Conservation (phyloP, 139 green algal genomes). For the Coccomyxa sp. region DNA sequence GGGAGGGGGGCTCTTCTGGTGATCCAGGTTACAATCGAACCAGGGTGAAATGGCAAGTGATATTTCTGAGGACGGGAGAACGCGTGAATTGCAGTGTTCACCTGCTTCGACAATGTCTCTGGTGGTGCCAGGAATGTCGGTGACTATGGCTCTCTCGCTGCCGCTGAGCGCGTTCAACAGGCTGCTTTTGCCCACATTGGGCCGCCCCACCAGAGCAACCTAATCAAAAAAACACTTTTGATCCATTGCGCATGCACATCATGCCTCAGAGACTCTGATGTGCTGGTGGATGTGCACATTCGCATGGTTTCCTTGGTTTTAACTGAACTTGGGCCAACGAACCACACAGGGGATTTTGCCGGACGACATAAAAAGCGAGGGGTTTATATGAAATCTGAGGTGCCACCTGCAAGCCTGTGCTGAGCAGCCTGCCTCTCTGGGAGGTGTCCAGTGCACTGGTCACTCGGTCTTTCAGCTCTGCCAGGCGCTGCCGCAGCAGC, state of each 20-base stretch:
- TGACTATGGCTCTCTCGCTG: conserved; percentile 90
- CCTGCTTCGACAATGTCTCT: conserved; percentile 91
- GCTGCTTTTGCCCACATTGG: conserved; percentile 96
- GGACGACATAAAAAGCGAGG: too few species aligned
- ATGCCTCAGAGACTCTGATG: too few species aligned
- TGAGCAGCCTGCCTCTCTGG: conserved; percentile 61
- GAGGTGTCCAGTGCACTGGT: conserved; percentile 56
- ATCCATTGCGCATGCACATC: not conserved
- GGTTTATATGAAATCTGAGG: conserved; percentile 22
- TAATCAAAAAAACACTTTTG: conserved; percentile 7
- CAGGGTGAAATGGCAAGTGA: too few species aligned
- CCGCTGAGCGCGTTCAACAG: conserved; percentile 87
- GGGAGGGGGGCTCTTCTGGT: too few species aligned
- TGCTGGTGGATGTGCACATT: too few species aligned
- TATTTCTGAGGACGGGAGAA: too few species aligned
- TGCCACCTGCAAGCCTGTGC: conserved; percentile 45
- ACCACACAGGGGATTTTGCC: not conserved
- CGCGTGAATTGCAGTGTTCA: not conserved
- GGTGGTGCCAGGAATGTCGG: conserved; percentile 88
- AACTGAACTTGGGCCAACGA: not conserved
- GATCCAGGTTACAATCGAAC: too few species aligned
- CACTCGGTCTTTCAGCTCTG: conserved; percentile 25
- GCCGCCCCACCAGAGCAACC: conserved; percentile 87
- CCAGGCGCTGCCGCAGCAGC: conserved; percentile 39
- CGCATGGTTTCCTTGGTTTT: too few species aligned